These are phyloP conservation scores for Neltuma alba DNA, from an alignment of 306 rosid genomes.

Conservation along the genomic window DNA sequence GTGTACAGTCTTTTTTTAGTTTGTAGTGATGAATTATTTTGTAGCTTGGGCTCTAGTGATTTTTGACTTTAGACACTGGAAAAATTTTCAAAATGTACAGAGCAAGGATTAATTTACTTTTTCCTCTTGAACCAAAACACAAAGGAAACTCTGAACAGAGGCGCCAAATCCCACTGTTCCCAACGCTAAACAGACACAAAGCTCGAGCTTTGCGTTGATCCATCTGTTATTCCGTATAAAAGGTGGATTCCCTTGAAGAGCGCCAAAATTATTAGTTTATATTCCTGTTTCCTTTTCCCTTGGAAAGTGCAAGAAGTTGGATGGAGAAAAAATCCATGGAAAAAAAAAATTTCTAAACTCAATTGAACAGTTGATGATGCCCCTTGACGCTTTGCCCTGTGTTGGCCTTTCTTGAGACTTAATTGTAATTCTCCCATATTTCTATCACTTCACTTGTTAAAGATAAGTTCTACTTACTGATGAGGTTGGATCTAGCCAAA, in stretches of 20 bases:
- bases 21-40: conserved; percentile 47
- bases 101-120: conserved; percentile 19
- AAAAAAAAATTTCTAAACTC: background rate
- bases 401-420: too few relatives aligned
- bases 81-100: conserved; percentile 43
- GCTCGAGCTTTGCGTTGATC: background rate
- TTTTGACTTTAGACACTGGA: conserved; percentile 30
- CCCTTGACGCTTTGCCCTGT: background rate
- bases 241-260: background rate
- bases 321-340: too few relatives aligned
- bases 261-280: too few relatives aligned
- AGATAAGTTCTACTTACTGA: too few relatives aligned
- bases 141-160: background rate
- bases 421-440: too few relatives aligned
- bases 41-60: conserved; percentile 48
- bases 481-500: too few relatives aligned
- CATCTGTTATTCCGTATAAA: background rate
- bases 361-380: background rate
- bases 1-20: conserved; percentile 46
- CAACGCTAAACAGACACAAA: background rate
- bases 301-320: too few relatives aligned
- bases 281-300: too few relatives aligned
- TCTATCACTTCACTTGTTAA: too few relatives aligned
- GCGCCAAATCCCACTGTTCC: background rate
- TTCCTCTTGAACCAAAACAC: conserved; percentile 3